These are phyloP conservation scores for Chaetomium globosum DNA, from an alignment of 2,329 filamentous ascomycete genomes.

Conservation along the genomic window DNA sequence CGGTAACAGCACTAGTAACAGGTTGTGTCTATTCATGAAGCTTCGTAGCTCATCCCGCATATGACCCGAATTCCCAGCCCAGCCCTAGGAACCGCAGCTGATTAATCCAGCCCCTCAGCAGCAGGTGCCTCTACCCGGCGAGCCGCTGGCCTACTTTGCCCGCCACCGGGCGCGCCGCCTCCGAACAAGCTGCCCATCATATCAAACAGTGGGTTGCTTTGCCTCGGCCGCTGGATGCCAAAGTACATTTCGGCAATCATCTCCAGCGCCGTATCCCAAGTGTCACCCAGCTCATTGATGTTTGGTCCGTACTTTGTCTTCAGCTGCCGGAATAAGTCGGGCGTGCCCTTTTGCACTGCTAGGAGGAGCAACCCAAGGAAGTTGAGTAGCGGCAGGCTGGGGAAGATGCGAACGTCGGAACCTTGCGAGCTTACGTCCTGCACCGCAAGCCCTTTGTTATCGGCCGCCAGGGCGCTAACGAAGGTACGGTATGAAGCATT, in stretches of 20 bases:
- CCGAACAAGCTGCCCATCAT: constrained; percentile 98
- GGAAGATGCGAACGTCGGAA: constrained; percentile 79
- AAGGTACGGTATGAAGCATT: constrained; percentile 80
- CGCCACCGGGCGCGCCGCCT: constrained; percentile 61
- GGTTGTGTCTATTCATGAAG: neutral
- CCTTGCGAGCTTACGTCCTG: constrained; percentile 78
- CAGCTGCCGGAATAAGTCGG: constrained; percentile 81
- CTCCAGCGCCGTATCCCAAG: constrained; percentile 81
- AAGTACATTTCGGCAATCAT: constrained; percentile 97
- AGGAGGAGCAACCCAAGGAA: constrained; percentile 85
- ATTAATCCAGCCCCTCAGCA: constrained; percentile 62
- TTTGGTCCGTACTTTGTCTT: constrained; percentile 78
- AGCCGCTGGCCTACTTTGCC: constrained; percentile 51
- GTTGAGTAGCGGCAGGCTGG: constrained; percentile 90
- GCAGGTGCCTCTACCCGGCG: constrained; percentile 54
- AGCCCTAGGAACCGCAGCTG: neutral
- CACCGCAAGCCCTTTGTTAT: constrained; percentile 62
- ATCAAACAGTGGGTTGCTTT: constrained; percentile 91
- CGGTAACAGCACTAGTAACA: constrained; percentile 44
- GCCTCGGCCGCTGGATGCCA: constrained; percentile 80
- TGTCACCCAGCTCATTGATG: constrained; percentile 69
- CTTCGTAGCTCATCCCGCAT: neutral
- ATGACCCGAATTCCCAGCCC: neutral
- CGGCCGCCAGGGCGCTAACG: constrained; percentile 63
- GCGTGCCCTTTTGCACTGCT: constrained; percentile 74